These are phyloP conservation scores for Diaporthe vexans DNA, from an alignment of 2,329 filamentous ascomycete species.

Conservation along the genomic window DNA sequence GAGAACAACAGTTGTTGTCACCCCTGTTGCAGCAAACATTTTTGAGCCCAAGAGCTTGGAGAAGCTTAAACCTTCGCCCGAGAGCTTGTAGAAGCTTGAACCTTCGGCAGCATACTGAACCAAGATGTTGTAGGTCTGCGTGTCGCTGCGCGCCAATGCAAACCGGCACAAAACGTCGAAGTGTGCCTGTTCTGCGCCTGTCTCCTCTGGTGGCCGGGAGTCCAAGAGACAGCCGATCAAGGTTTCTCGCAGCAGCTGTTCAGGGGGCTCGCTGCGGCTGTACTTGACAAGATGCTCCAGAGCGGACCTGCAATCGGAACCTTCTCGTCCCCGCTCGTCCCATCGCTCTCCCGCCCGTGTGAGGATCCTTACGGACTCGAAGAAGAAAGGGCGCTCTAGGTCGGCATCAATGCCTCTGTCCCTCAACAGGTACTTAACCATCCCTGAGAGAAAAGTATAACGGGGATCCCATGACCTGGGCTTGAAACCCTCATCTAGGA, in stretches of 20 bases:
- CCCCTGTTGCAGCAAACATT: too few relatives aligned
- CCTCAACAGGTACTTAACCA: background rate
- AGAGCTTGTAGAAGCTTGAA: too few relatives aligned
- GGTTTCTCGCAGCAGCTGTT: too few relatives aligned
- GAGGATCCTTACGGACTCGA: background rate
- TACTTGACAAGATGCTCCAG: background rate
- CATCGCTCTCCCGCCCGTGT: background rate
- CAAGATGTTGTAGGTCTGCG: background rate
- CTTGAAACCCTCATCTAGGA: background rate
- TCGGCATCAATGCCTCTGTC: background rate
- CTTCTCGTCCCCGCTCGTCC: background rate
- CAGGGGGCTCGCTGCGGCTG: background rate
- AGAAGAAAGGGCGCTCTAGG: background rate
- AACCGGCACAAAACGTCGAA: background rate
- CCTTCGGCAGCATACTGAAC: background rate
- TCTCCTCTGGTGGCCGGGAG: background rate
- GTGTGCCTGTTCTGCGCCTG: background rate
- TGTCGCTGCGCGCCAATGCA: background rate
- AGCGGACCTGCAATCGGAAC: background rate
- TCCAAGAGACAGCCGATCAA: background rate
- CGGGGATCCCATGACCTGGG: background rate
- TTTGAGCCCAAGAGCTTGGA: too few relatives aligned
- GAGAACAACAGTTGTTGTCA: too few relatives aligned
- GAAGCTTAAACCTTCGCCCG: too few relatives aligned
- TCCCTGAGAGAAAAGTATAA: background rate